Evolutionary conservation across 2,329 filamentous ascomycete genomes (phyloP).

Genomic region (Neoscytalidium dimidiatum): DNA sequence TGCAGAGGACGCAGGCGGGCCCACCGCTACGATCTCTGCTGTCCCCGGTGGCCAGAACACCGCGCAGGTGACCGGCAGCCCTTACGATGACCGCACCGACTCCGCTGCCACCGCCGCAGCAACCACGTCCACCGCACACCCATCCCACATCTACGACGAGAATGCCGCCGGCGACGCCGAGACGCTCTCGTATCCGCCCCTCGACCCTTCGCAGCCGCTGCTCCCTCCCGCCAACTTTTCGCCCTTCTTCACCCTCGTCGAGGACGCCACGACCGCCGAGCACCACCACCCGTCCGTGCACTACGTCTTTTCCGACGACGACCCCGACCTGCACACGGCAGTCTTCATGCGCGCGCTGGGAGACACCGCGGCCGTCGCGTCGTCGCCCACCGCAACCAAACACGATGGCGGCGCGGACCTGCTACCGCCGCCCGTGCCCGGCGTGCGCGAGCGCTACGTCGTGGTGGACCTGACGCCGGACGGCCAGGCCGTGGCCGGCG

Average conservation of each 20-base stretch:
- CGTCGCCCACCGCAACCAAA: conserved; percentile 21
- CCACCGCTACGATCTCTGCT: neutral
- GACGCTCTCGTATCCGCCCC: conserved; percentile 3
- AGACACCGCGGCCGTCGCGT: conserved; percentile 42
- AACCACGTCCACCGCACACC: neutral
- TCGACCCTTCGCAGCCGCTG: neutral
- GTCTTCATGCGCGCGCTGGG: conserved; percentile 61
- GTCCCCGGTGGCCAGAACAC: neutral
- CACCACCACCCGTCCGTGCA: conserved; percentile 84
- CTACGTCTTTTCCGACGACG: conserved; percentile 93
- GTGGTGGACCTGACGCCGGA: conserved; percentile 54
- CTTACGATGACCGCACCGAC: neutral
- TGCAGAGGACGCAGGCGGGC: neutral
- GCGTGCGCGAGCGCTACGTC: conserved; percentile 57
- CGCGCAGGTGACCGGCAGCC: neutral
- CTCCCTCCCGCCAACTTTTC: conserved; percentile 54
- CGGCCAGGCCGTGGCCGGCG: conserved; percentile 61
- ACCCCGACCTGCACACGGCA: conserved; percentile 72
- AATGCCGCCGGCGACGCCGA: conserved; percentile 15
- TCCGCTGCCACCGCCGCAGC: neutral
- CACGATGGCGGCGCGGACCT: conserved; percentile 27
- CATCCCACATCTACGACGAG: neutral
- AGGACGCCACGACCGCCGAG: conserved; percentile 71
- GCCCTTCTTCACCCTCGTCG: conserved; percentile 83
- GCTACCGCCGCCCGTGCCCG: conserved; percentile 49